Conservation (phyloP, 2,329 filamentous ascomycete genomes). For the Paecilomyces fulvus region DNA sequence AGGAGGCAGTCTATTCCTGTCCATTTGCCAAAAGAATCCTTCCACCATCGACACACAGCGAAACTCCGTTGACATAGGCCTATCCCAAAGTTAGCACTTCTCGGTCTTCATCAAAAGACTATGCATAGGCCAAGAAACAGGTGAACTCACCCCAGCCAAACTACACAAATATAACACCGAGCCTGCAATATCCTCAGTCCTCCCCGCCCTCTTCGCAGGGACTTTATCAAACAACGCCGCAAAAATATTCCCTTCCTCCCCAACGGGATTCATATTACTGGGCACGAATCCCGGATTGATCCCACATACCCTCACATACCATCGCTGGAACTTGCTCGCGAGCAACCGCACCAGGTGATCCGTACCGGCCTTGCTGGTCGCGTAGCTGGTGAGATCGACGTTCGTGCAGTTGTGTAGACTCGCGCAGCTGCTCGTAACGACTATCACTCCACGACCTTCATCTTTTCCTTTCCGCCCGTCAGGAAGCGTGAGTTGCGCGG, state of each 20-base stretch:
- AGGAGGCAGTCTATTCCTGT: constrained; percentile 24
- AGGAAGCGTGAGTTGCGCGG: constrained; percentile 8
- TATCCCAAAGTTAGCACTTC: constrained; percentile 7
- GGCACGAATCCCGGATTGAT: constrained; percentile 41
- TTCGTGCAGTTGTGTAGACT: constrained; percentile 48
- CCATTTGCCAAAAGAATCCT: constrained; percentile 34
- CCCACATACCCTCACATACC: constrained; percentile 36
- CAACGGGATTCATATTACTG: constrained; percentile 38
- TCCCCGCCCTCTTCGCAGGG: constrained; percentile 31
- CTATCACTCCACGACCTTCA: constrained; percentile 38
- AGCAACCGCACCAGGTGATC: constrained; percentile 44
- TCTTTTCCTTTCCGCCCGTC: constrained; percentile 22
- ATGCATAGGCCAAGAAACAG: no score
- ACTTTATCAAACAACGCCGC: constrained; percentile 34
- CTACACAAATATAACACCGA: constrained; percentile 35
- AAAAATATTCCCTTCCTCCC: constrained; percentile 34
- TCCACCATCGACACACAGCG: constrained; percentile 34
- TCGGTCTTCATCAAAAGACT: no score
- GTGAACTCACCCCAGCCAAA: constrained; percentile 30
- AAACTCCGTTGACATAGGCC: constrained; percentile 34
- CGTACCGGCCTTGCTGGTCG: constrained; percentile 44
- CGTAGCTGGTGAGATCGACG: constrained; percentile 45
- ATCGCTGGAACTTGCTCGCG: constrained; percentile 40
- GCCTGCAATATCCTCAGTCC: constrained; percentile 35
- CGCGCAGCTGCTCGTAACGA: constrained; percentile 45